Evolutionary conservation across 495 filamentous ascomycete species (phyloP).

Genomic region (Parathielavia appendiculata): DNA sequence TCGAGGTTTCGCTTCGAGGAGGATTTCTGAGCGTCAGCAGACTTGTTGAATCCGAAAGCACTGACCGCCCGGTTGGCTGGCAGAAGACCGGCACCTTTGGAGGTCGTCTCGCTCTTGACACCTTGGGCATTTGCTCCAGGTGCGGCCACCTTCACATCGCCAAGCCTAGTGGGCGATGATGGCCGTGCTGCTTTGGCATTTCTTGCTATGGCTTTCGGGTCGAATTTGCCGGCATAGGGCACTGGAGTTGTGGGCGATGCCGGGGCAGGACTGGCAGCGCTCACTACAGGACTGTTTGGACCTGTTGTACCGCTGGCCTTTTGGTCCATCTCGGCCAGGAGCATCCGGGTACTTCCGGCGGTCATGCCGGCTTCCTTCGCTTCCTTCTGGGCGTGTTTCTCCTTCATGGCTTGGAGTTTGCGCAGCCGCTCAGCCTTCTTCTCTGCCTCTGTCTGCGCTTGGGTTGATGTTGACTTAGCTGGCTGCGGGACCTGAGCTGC

Average conservation of each 20-base stretch:
- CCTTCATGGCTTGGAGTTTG: slow-evolving; percentile 87
- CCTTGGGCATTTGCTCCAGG: slow-evolving; percentile 28
- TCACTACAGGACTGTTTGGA: slow-evolving; percentile 48
- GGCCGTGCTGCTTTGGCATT: slow-evolving; percentile 55
- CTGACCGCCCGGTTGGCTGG: slow-evolving; percentile 52
- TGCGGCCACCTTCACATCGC: slow-evolving; percentile 28
- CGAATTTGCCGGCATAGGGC: slow-evolving; percentile 75
- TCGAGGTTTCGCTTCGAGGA: slow-evolving; percentile 68
- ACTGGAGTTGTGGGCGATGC: slow-evolving; percentile 38
- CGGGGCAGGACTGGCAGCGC: slow-evolving; percentile 53
- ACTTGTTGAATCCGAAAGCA: slow-evolving; percentile 73
- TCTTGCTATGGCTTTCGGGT: slow-evolving; percentile 80
- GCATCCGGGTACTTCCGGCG: slow-evolving; percentile 56
- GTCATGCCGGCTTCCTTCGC: slow-evolving; percentile 67
- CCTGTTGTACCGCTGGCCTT: slow-evolving; percentile 49
- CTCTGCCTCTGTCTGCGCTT: slow-evolving; percentile 65
- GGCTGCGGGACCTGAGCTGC: slow-evolving; percentile 27
- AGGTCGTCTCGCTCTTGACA: slow-evolving; percentile 1
- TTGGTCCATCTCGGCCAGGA: slow-evolving; percentile 72
- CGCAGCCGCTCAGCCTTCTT: slow-evolving; percentile 80
- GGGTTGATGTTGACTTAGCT: slow-evolving; percentile 48
- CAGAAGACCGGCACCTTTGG: slow-evolving; percentile 24
- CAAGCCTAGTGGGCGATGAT: slow-evolving; percentile 36
- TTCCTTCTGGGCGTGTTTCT: slow-evolving; percentile 77
- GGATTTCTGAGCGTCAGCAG: slow-evolving; percentile 59